Percentiles rank a stretch among this genome's conserved stretches.
phyloP scores from a whole-genome alignment of 2,329 filamentous ascomycete genomes.

The Berkeleyomyces basicola region DNA sequence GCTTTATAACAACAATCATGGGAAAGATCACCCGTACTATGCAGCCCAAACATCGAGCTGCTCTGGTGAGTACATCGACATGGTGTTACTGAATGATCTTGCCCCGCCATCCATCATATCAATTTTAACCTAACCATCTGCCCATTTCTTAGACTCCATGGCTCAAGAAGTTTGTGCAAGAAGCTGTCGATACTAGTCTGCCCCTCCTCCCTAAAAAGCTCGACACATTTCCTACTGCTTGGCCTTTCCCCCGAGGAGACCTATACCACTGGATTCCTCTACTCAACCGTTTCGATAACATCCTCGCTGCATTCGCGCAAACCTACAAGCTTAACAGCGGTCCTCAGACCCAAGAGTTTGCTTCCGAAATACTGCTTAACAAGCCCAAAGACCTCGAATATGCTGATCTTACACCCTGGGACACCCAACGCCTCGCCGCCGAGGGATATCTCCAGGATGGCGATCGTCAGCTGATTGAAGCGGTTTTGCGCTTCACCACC shows the following conservation, averaged over 20 bases:
- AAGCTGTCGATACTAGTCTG: conserved; percentile 51
- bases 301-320: conserved; percentile 66
- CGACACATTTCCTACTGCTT: conserved; percentile 65
- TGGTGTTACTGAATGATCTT: neutral
- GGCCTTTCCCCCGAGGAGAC: conserved; percentile 91
- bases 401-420: conserved; percentile 21
- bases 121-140: neutral
- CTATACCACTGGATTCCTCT: conserved; percentile 96
- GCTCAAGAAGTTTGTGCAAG: conserved; percentile 63
- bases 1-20: conserved; percentile 33
- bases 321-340: conserved; percentile 67
- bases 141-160: conserved; percentile 54
- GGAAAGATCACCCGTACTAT: conserved; percentile 52
- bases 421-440: conserved; percentile 31
- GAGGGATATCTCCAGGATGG: conserved; percentile 57
- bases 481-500: conserved; percentile 69
- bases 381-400: conserved; percentile 35
- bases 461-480: conserved; percentile 64
- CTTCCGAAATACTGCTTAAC: conserved; percentile 45
- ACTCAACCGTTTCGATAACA: conserved; percentile 80
- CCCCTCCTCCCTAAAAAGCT: conserved; percentile 64
- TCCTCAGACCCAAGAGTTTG: conserved; percentile 65
- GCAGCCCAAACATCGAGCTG: conserved; percentile 51
- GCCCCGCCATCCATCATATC: neutral
- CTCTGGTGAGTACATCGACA: conserved; percentile 34